phyloP scores from a whole-genome alignment of 2,329 filamentous ascomycete genomes.

The Claviceps fusiformis region DNA sequence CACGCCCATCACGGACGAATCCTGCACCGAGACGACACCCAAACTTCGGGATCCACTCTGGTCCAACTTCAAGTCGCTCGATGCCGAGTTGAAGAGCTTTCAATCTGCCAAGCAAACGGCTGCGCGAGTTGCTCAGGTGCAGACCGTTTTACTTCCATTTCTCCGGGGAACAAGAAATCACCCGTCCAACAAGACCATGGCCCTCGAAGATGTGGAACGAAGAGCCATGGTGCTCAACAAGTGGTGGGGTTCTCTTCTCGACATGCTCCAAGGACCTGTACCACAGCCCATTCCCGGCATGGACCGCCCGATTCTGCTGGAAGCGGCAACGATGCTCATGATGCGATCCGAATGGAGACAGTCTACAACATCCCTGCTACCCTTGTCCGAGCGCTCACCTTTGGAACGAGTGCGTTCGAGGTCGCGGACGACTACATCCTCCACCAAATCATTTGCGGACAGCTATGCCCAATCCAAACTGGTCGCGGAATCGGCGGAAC shows the following conservation, averaged over 20 bases:
- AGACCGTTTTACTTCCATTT: constrained; percentile 62
- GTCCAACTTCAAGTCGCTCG: constrained; percentile 40
- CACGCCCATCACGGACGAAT: constrained; percentile 28
- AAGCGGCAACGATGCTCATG: constrained; percentile 72
- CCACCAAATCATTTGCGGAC: constrained; percentile 39
- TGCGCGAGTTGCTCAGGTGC: constrained; percentile 63
- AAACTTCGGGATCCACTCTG: constrained; percentile 38
- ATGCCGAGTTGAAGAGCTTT: constrained; percentile 42
- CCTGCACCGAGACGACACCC: constrained; percentile 29
- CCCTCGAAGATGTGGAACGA: constrained; percentile 72
- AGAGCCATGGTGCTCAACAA: constrained; percentile 70
- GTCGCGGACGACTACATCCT: constrained; percentile 36
- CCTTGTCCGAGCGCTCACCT: constrained; percentile 42
- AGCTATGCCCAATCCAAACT: constrained; percentile 49
- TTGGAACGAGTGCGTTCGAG: constrained; percentile 30
- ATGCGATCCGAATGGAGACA: constrained; percentile 77
- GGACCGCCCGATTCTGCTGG: constrained; percentile 69
- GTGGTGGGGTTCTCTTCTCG: constrained; percentile 78
- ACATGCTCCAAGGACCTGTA: constrained; percentile 59
- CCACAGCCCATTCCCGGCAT: constrained; percentile 64
- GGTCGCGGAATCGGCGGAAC: constrained; percentile 56
- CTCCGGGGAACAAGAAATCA: constrained; percentile 56
- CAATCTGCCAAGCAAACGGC: constrained; percentile 54
- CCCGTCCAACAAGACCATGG: constrained; percentile 47
- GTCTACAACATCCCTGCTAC: constrained; percentile 52